A percentile compares a stretch with the other conserved stretches of the same genome.
Conservation (phyloP, 2,329 filamentous ascomycete genomes). For the Aspergillus terreus region DNA sequence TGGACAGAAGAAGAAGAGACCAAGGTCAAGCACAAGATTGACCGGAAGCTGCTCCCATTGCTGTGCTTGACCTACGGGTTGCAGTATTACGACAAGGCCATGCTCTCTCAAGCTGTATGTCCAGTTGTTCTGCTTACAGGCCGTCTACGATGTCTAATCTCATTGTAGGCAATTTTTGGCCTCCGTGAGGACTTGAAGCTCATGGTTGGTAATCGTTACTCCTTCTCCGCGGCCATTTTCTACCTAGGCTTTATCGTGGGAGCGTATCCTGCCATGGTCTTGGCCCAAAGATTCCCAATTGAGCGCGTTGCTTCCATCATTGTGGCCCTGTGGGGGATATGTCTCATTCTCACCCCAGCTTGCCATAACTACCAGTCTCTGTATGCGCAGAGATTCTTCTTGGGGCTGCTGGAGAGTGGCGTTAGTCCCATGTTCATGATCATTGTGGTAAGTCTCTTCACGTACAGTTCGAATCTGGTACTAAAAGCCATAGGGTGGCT, state of each 20-base stretch:
- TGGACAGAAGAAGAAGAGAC: slow-evolving; percentile 46
- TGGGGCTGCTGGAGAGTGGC: slow-evolving; percentile 55
- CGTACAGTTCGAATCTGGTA: not conserved
- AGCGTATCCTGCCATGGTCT: slow-evolving; percentile 42
- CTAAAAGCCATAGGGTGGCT: slow-evolving; percentile 10
- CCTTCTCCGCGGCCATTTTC: slow-evolving; percentile 45
- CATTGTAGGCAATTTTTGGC: slow-evolving; percentile 38
- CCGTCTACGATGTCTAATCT: not conserved
- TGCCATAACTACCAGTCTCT: slow-evolving; percentile 38
- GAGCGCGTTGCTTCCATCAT: slow-evolving; percentile 42
- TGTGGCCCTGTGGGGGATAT: slow-evolving; percentile 8
- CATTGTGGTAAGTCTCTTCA: slow-evolving; percentile 35
- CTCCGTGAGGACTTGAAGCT: slow-evolving; percentile 41
- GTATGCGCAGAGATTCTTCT: slow-evolving; percentile 50
- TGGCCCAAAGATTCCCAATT: slow-evolving; percentile 46
- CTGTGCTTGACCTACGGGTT: slow-evolving; percentile 45
- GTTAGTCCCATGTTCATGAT: slow-evolving; percentile 58
- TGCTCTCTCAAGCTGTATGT: slow-evolving; percentile 47
- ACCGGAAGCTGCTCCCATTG: slow-evolving; percentile 45
- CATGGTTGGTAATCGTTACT: slow-evolving; percentile 41
- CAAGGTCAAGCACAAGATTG: slow-evolving; percentile 40
- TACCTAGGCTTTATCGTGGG: slow-evolving; percentile 50
- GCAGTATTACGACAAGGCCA: slow-evolving; percentile 52
- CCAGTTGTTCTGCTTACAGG: not conserved
- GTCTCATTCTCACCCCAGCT: slow-evolving; percentile 31